phyloP scores from a whole-genome alignment of 257 asterid genomes.

The Rhazya stricta region DNA sequence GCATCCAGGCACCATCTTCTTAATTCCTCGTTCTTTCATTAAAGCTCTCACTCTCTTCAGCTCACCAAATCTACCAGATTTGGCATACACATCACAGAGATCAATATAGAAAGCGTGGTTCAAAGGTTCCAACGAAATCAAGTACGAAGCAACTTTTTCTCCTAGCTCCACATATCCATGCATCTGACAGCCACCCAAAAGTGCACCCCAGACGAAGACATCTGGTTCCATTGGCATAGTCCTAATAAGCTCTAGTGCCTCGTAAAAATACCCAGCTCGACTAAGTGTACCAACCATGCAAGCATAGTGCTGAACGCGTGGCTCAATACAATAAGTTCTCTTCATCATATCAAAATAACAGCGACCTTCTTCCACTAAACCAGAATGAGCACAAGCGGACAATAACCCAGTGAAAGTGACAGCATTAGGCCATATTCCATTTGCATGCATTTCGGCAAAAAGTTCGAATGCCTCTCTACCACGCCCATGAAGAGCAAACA shows the following conservation, averaged over 20 bases:
- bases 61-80: conserved; percentile 55
- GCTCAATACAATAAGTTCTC: conserved; percentile 36
- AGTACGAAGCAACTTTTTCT: conserved; percentile 46
- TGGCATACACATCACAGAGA: conserved; percentile 64
- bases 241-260: conserved; percentile 56
- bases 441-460: conserved; percentile 55
- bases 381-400: conserved; percentile 70
- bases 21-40: conserved; percentile 47
- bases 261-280: conserved; percentile 61
- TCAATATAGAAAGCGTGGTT: conserved; percentile 69
- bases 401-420: conserved; percentile 56
- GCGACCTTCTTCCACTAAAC: conserved; percentile 55
- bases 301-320: conserved; percentile 65
- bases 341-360: conserved; percentile 49
- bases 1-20: conserved; percentile 60
- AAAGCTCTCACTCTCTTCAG: conserved; percentile 44
- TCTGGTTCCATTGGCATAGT: conserved; percentile 71
- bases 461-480: conserved; percentile 48
- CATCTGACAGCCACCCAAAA: conserved; percentile 77
- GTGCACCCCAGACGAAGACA: conserved; percentile 76
- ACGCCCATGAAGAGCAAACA: conserved; percentile 59
- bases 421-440: conserved; percentile 53
- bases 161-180: conserved; percentile 58
- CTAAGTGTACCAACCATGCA: conserved; percentile 68
- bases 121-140: conserved; percentile 54